phyloP scores from a whole-genome alignment of 352 stramenopile genomes.

The Pilasporangium apinafurcum region DNA sequence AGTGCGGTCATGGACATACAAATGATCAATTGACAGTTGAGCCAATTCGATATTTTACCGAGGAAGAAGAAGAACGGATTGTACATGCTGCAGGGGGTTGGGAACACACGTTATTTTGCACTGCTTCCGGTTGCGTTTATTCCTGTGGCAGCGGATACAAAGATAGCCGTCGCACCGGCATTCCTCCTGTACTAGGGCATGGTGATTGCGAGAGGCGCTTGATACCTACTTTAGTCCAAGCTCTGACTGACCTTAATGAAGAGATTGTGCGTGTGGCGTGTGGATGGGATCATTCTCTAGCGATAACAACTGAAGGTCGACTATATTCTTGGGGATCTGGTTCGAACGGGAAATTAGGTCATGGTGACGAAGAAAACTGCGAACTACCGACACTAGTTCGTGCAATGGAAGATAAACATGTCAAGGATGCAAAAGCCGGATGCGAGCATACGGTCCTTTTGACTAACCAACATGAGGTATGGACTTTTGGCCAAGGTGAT shows the following conservation, averaged over 20 bases:
- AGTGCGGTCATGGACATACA: conserved; percentile 73
- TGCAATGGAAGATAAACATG: conserved; percentile 31
- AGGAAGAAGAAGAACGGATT: conserved; percentile 38
- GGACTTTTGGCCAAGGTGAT: conserved; percentile 79
- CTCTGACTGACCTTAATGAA: conserved; percentile 43
- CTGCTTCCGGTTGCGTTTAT: conserved; percentile 55
- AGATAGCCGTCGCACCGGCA: conserved; percentile 67
- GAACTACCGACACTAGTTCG: conserved; percentile 50
- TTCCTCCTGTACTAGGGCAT: conserved; percentile 75
- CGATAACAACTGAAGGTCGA: conserved; percentile 39
- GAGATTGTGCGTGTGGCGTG: conserved; percentile 62
- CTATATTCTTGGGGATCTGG: conserved; percentile 81
- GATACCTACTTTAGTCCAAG: conserved; percentile 46
- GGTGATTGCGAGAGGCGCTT: conserved; percentile 62
- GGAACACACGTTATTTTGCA: conserved; percentile 79
- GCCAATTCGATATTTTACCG: conserved; percentile 46
- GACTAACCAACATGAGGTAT: conserved; percentile 54
- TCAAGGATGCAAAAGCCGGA: conserved; percentile 69
- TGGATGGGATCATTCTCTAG: conserved; percentile 81
- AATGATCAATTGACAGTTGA: conserved; percentile 60
- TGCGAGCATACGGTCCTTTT: conserved; percentile 75
- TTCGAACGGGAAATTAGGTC: conserved; percentile 75
- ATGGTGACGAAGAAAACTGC: conserved; percentile 77
- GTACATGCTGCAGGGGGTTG: conserved; percentile 59
- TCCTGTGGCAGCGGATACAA: conserved; percentile 81